phyloP scores from a whole-genome alignment of 1,139 yeast species.

The Ogataea hybrid region DNA sequence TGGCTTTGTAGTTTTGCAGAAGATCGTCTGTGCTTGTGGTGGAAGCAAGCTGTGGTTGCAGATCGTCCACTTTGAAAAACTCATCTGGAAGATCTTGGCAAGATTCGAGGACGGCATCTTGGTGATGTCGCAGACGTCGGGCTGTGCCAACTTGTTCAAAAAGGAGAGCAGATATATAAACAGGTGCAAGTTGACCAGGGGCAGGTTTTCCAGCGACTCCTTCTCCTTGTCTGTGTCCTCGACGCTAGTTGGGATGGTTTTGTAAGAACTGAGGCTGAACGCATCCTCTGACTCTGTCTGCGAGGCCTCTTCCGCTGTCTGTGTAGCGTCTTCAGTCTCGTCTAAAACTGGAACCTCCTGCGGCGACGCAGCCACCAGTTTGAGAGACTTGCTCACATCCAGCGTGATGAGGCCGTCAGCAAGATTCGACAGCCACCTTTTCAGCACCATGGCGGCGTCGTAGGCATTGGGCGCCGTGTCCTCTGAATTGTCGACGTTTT shows the following conservation, averaged over 20 bases:
- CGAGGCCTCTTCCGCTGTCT: neutral
- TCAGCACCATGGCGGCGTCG: constrained; percentile 36
- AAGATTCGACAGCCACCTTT: constrained; percentile 34
- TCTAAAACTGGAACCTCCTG: neutral
- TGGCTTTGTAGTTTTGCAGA: constrained; percentile 25
- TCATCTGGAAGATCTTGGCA: constrained; percentile 34
- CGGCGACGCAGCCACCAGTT: constrained; percentile 3
- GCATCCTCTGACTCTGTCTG: constrained; percentile 11
- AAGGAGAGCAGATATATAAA: constrained; percentile 29
- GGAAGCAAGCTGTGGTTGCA: constrained; percentile 15
- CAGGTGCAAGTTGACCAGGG: constrained; percentile 30
- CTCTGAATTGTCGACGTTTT: constrained; percentile 12
- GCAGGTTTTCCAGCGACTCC: constrained; percentile 19
- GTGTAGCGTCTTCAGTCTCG: neutral
- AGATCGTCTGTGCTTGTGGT: constrained; percentile 26
- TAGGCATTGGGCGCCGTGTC: constrained; percentile 25
- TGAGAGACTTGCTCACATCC: constrained; percentile 20
- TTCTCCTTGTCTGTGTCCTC: constrained; percentile 3
- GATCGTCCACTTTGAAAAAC: constrained; percentile 33
- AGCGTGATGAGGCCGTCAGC: constrained; percentile 29
- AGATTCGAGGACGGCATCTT: constrained; percentile 33
- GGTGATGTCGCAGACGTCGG: constrained; percentile 25
- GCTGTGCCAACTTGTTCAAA: constrained; percentile 24
- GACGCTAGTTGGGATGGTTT: constrained; percentile 6
- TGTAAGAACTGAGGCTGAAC: constrained; percentile 10